phyloP scores from a whole-genome alignment of 805 yeast genomes.

The Saccharomycopsis malanga region DNA sequence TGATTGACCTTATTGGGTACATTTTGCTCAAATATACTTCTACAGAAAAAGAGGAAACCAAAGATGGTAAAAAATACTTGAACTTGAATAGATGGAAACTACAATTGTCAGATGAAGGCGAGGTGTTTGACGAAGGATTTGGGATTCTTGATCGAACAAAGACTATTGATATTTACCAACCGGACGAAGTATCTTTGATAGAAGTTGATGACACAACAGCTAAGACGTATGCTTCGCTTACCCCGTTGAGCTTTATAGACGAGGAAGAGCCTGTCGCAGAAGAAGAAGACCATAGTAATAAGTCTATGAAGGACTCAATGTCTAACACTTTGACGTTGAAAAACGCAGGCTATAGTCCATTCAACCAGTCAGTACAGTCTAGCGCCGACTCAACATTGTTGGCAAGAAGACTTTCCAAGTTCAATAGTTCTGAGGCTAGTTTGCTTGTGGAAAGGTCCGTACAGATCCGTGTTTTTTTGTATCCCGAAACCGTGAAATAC shows the following conservation, averaged over 20 bases:
- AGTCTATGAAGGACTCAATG: not conserved
- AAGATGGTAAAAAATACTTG: slow-evolving; percentile 18
- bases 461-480: slow-evolving; percentile 7
- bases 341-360: not conserved
- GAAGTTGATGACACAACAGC: slow-evolving; percentile 31
- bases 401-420: slow-evolving; percentile 1
- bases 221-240: not conserved
- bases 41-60: slow-evolving; percentile 11
- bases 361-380: not conserved
- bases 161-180: slow-evolving; percentile 61
- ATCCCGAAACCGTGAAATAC: slow-evolving; percentile 11
- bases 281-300: too few relatives aligned
- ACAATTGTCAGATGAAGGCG: slow-evolving; percentile 85
- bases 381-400: not conserved
- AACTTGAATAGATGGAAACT: slow-evolving; percentile 71
- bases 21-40: slow-evolving; percentile 30
- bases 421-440: slow-evolving; percentile 6
- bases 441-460: slow-evolving; percentile 1
- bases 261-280: not conserved
- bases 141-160: slow-evolving; percentile 76
- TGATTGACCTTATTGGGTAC: slow-evolving; percentile 51
- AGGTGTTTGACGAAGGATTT: slow-evolving; percentile 82
- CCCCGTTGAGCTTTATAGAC: not conserved
- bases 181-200: slow-evolving; percentile 76
- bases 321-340: slow-evolving; percentile 4